Conservation (phyloP, 2,329 filamentous ascomycete genomes). For the Epichloe coenophiala region DNA sequence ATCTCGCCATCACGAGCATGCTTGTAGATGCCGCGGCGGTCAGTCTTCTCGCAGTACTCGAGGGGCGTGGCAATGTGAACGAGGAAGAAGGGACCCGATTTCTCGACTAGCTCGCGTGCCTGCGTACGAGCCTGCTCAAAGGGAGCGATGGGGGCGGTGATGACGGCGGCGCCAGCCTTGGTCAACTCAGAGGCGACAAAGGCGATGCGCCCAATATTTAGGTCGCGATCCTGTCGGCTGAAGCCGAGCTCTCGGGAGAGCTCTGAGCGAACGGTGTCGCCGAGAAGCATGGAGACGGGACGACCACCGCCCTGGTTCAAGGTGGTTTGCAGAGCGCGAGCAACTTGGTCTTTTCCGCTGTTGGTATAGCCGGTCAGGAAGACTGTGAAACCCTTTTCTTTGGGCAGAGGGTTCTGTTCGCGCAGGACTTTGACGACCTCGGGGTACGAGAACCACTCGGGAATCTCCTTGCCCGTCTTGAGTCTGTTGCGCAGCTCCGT, state of each 20-base stretch:
- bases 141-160: conserved; percentile 90
- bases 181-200: conserved; percentile 95
- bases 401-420: conserved; percentile 87
- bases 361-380: conserved; percentile 97
- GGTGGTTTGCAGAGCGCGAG: conserved; percentile 87
- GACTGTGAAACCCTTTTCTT: conserved; percentile 90
- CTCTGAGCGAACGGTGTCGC: conserved; percentile 88
- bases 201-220: conserved; percentile 89
- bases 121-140: conserved; percentile 66
- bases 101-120: conserved; percentile 75
- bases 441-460: conserved; percentile 99
- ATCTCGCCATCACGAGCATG: conserved; percentile 79
- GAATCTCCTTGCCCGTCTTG: conserved; percentile 83
- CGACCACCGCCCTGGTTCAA: conserved; percentile 96
- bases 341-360: conserved; percentile 93
- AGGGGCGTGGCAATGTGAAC: conserved; percentile 89
- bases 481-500: conserved; percentile 88
- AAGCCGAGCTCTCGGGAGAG: conserved; percentile 93
- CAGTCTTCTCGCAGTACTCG: conserved; percentile 87
- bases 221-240: conserved; percentile 80
- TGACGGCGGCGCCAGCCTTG: conserved; percentile 82
- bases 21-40: conserved; percentile 81
- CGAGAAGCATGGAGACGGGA: conserved; percentile 84
- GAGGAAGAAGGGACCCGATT: conserved; percentile 84
- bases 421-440: conserved; percentile 94